Evolutionary conservation across 495 filamentous ascomycete species (phyloP).

Genomic region (Paragyromitra xinjiangensis): DNA sequence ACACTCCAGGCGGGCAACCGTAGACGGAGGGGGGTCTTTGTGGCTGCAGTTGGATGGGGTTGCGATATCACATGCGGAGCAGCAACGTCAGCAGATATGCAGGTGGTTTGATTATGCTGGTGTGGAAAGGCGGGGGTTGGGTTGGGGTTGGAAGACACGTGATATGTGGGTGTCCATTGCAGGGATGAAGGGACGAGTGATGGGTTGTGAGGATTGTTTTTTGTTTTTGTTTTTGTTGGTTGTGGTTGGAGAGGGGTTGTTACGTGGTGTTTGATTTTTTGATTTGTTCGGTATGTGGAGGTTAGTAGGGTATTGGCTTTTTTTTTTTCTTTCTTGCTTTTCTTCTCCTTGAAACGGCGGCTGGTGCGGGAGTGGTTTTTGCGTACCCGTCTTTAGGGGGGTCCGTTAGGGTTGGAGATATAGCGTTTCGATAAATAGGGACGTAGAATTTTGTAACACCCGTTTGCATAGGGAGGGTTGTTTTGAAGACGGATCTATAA

Average conservation of each 20-base stretch:
- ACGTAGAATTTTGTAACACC: not conserved
- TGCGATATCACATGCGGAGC: slow-evolving; percentile 9
- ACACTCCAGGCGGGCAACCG: slow-evolving; percentile 1
- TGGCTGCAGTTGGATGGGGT: slow-evolving; percentile 1
- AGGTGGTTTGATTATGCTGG: slow-evolving; percentile 27
- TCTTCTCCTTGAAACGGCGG: not conserved
- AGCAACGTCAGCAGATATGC: slow-evolving; percentile 31
- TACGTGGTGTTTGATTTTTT: not conserved
- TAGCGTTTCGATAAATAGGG: not conserved
- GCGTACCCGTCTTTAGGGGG: not conserved
- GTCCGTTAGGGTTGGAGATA: not conserved
- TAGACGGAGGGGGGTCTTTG: not conserved
- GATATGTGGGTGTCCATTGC: not conserved
- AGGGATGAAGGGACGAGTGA: slow-evolving; percentile 21
- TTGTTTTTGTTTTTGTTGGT: not conserved
- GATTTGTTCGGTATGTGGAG: not conserved
- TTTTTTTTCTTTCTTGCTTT: too few species aligned
- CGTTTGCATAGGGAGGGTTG: not conserved
- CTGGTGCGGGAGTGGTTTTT: not conserved
- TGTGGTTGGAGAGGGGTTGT: not conserved
- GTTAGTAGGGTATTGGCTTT: too few species aligned
- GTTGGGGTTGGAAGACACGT: slow-evolving; percentile 7
- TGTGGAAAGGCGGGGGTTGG: slow-evolving; percentile 9
- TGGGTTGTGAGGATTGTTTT: not conserved
- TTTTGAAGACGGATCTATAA: not conserved